Base-by-base conservation (phyloP, 179 eudicot genomes). In the Beta corolliflora region DNA sequence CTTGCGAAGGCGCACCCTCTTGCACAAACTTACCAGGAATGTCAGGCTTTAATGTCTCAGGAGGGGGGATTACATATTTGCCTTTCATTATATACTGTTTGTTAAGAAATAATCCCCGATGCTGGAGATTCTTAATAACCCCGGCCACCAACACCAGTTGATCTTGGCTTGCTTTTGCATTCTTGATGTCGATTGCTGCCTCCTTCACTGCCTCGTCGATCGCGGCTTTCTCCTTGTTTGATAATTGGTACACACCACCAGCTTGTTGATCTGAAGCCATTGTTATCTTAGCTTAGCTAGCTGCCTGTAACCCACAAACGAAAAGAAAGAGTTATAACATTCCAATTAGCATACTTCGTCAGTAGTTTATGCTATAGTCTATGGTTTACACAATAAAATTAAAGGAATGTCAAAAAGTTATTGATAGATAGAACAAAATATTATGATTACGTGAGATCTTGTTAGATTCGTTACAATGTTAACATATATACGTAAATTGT, bases 141-240 rank as follows among this genome's bases (percentile, higher is more conserved):
- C 52, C 72, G 0, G 52, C 14, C 1, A 44, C 72, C 9, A 14
- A 0, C 16, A 16, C 72, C 8, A 41, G 23, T 2, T 68, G 23
- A 23, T 15, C 12, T 68, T 44, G 10, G 52, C 72, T 36, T 29
- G 16, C 16, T 21, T 65, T 65, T 25, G 50, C n/a, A 18, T 44
- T 68, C 12, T 68, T 68, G 48, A 10, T 8, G 71, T 68, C 41
- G 72, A 16, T 44, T 14, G n/a, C 72, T 5, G 72, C 72, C 21
- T 36, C 72, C 72, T 68, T 68, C 72, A 68, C 11, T 65, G 69
- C 69, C 69, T 65, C 44, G 25, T 10, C 44, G 7, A 65, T 25
- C 6, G 36, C 69, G 7, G 16, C 69, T 65, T 65, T 65, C 69
- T 65, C 41, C 15, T 65, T 65, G 15, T 25, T 29, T 7, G 64